Conservation (phyloP, 352 stramenopile genomes). For the Phytophthora capsici region DNA sequence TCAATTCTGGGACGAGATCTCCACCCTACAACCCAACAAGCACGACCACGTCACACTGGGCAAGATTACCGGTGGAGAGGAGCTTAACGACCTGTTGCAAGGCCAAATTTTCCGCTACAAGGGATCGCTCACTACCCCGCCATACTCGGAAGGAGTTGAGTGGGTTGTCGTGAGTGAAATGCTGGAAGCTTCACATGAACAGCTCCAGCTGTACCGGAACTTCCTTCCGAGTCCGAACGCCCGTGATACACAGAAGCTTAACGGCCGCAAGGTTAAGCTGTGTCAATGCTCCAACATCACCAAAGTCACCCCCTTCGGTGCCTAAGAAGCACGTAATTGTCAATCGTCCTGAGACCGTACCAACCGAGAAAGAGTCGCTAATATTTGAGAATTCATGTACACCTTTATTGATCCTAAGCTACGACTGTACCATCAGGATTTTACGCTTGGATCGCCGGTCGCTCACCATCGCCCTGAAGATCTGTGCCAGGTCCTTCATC, state of each 20-base stretch:
- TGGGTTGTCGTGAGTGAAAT: conserved; percentile 68
- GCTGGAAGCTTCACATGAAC: conserved; percentile 51
- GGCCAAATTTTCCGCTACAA: conserved; percentile 64
- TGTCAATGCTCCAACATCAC: conserved; percentile 30
- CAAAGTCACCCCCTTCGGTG: conserved; percentile 20
- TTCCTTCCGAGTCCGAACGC: conserved; percentile 58
- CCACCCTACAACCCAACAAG: conserved; percentile 28
- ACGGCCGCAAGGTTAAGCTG: conserved; percentile 45
- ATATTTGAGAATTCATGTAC: conserved; percentile 23
- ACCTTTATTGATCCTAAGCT: conserved; percentile 1
- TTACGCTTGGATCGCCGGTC: conserved; percentile 27
- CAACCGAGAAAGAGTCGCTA: conserved; percentile 8
- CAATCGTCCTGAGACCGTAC: conserved; percentile 8
- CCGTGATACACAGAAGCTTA: conserved; percentile 54
- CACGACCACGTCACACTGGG: conserved; percentile 38
- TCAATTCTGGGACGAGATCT: conserved; percentile 67
- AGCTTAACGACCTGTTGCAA: conserved; percentile 36
- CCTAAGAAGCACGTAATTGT: conserved; percentile 8
- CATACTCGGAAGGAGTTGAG: conserved; percentile 77
- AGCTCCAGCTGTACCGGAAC: conserved; percentile 58
- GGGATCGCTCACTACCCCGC: conserved; percentile 74
- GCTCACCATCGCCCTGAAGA: conserved; percentile 33
- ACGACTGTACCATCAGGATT: conserved; percentile 15
- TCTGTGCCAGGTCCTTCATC: conserved; percentile 21
- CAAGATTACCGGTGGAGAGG: conserved; percentile 33